Conservation (phyloP, 148 eudicot genomes). For the Camellia sinensis region DNA sequence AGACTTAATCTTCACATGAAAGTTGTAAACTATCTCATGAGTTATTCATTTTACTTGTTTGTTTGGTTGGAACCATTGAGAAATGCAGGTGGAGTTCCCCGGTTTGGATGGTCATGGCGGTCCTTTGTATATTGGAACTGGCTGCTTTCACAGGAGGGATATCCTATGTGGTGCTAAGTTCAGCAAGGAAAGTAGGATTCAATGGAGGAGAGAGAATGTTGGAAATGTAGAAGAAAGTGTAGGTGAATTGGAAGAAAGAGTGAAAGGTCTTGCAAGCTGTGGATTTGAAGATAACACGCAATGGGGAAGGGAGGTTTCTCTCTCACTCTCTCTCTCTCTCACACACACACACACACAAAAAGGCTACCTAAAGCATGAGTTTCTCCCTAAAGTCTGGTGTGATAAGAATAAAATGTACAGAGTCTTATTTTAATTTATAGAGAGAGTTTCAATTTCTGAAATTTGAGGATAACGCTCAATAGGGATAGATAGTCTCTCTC, state of each 20-base stretch:
- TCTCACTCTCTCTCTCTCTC: not conserved
- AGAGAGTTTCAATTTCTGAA: no score
- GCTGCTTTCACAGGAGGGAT: constrained; percentile 87
- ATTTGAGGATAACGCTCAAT: no score
- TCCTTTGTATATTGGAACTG: constrained; percentile 68
- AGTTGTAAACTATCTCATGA: not conserved
- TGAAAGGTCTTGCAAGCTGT: constrained; percentile 51
- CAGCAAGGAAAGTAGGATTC: constrained; percentile 27
- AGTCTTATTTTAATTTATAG: no score
- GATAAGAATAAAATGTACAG: no score
- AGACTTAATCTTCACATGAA: not conserved
- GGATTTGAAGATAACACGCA: constrained; percentile 56
- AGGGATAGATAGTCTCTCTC: no score
- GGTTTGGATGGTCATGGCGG: constrained; percentile 84
- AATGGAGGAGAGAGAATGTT: constrained; percentile 35
- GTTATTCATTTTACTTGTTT: not conserved
- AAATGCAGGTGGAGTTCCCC: constrained; percentile 56
- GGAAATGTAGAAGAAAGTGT: constrained; percentile 19
- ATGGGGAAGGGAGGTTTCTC: constrained; percentile 84
- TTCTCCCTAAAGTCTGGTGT: no score
- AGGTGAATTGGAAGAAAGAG: constrained; percentile 44
- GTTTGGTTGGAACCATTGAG: not conserved
- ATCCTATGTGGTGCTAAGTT: constrained; percentile 52
- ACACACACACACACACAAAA: no score
- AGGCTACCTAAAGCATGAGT: no score